Base-by-base conservation (phyloP, 257 asterid genomes). In the Parsonsia alboflavescens region DNA sequence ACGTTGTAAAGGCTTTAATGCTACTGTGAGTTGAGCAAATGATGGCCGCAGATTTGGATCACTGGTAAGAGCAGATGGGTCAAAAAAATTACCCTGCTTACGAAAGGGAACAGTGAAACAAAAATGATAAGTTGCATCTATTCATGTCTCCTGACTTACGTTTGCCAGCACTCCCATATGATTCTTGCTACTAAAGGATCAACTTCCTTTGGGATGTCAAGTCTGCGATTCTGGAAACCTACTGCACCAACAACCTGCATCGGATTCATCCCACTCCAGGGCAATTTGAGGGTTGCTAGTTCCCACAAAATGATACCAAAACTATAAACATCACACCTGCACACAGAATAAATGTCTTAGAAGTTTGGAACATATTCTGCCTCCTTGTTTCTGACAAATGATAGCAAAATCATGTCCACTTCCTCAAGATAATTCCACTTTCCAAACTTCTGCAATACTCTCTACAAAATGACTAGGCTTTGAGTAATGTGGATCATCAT, bases 201-300 rank as follows among this genome's bases (percentile, higher is more conserved):
- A 36, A 95, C 84, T 81, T 95, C 98, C 85, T 95, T 92, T 28
- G 99, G 93, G 79, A 92, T 92, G n/a, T 95, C 99, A 73, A 89
- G 98, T 28, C 99, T 96, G 10, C 96, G 97, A 73, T 92, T 89
- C 80, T 95, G 98, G 85, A 95, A 95, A 73, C 99, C 99, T 7
- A 95, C 97, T 33, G 99, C 99, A 81, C 99, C 99, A 26, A 95
- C 99, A 22, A 95, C 99, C 87, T 95, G 99, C 97, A 95, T 95
- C n/a, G 99, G 99, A 58, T 95, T 95, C 99, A 95, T 92, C 56
- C 97, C 99, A 49, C 88, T 92, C 99, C 99, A 95, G 41, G 99
- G 99, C 83, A 95, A 82, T 85, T 88, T 89, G 58, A 92, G 89
- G 13, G 98, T 95, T 65, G 98, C 93, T 72, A 95, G 94, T 82